A percentile compares a stretch with the other conserved stretches of the same genome.
Evolutionary conservation across 129 eudicot species (phyloP).

Genomic region (Calendula officinalis): DNA sequence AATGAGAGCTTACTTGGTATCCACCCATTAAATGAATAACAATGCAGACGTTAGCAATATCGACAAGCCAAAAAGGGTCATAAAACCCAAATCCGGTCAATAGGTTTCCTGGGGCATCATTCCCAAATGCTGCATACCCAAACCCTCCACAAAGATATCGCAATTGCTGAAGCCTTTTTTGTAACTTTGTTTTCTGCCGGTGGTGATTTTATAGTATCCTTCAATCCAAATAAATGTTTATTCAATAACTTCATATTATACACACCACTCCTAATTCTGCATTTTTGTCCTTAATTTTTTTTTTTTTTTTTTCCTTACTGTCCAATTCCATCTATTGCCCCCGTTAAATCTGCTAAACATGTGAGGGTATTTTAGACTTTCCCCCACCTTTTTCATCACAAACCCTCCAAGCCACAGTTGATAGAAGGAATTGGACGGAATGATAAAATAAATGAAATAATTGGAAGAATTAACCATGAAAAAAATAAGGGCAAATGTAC

Average conservation of each 20-base stretch:
- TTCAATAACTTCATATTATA: neutral
- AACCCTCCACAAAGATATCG: constrained; percentile 74
- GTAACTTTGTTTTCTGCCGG: constrained; percentile 66
- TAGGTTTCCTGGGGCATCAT: constrained; percentile 69
- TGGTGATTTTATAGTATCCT: constrained; percentile 72
- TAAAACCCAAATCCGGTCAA: constrained; percentile 83
- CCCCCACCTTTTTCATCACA: too few species aligned
- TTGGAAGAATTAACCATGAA: too few species aligned
- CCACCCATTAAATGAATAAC: constrained; percentile 79
- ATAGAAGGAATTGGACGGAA: too few species aligned
- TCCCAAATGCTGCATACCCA: constrained; percentile 86
- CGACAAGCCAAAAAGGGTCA: constrained; percentile 80
- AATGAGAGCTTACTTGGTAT: constrained; percentile 55
- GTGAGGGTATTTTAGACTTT: too few species aligned
- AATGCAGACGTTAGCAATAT: constrained; percentile 61
- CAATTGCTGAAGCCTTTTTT: constrained; percentile 60
- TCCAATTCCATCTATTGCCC: too few species aligned
- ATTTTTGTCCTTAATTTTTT: too few species aligned
- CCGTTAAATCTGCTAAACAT: too few species aligned
- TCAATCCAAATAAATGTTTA: constrained; percentile 3
- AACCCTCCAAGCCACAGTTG: too few species aligned
- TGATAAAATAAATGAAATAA: too few species aligned
- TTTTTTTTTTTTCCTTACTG: too few species aligned
- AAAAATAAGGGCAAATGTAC: too few species aligned
- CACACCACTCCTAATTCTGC: too few species aligned